Percentiles rank a stretch among this genome's conserved stretches.
Conservation (phyloP, 2,329 filamentous ascomycete species). For the Zasmidium citrigriseum region DNA sequence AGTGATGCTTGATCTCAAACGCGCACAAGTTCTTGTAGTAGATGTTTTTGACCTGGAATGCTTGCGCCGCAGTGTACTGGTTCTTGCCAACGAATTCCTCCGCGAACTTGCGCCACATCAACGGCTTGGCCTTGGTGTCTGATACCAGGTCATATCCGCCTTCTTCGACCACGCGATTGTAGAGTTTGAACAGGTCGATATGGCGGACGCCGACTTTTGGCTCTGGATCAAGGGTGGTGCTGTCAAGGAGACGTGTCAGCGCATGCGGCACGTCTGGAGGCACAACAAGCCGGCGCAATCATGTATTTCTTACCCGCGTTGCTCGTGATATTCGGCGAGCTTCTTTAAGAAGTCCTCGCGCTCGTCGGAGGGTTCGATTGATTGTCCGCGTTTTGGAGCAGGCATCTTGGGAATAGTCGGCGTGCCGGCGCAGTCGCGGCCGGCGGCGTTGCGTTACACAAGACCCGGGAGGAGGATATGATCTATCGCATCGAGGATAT, state of each 20-base stretch:
- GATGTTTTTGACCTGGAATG: constrained; percentile 81
- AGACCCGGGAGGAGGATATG: background rate
- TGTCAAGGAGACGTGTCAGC: constrained; percentile 35
- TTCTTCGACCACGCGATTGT: constrained; percentile 71
- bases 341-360: constrained; percentile 78
- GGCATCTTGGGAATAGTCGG: constrained; percentile 34
- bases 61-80: constrained; percentile 76
- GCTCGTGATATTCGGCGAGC: constrained; percentile 71
- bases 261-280: background rate
- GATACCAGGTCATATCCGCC: constrained; percentile 83
- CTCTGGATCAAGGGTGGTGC: constrained; percentile 74
- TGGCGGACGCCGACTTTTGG: constrained; percentile 77
- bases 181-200: constrained; percentile 76
- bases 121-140: constrained; percentile 69
- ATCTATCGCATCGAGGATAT: background rate
- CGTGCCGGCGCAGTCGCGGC: constrained; percentile 11
- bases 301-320: constrained; percentile 63
- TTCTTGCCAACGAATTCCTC: constrained; percentile 74
- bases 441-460: constrained; percentile 13
- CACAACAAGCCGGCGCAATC: constrained; percentile 1
- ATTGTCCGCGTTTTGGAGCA: constrained; percentile 48
- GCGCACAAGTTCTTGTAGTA: constrained; percentile 87
- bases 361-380: constrained; percentile 58
- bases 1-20: constrained; percentile 78
- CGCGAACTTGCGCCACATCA: constrained; percentile 81